A percentile compares a stretch with the other conserved stretches of the same genome.
These are phyloP conservation scores for Diaporthe sp. DNA, from an alignment of 2,329 filamentous ascomycete genomes.

Conservation along the genomic window DNA sequence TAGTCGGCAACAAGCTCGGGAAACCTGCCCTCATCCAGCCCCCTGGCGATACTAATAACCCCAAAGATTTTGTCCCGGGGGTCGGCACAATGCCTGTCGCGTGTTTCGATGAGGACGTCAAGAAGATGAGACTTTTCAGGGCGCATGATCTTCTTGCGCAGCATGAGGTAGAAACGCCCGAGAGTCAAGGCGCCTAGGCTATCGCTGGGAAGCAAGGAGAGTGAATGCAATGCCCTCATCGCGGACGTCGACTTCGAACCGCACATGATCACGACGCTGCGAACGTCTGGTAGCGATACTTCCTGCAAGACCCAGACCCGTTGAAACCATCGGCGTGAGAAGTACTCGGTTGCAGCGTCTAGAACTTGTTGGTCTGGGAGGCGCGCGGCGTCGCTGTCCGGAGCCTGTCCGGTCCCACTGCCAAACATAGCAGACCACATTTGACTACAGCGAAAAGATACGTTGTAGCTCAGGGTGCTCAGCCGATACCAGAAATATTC, in stretches of 20 bases:
- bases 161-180: neutral
- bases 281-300: neutral
- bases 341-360: neutral
- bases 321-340: neutral
- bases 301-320: neutral
- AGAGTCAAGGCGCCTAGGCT: neutral
- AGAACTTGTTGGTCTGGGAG: neutral
- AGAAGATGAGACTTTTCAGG: neutral
- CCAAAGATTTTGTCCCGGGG: slow-evolving; percentile 2
- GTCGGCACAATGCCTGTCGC: neutral
- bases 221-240: neutral
- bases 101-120: neutral
- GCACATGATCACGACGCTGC: neutral
- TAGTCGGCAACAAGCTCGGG: neutral
- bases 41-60: neutral
- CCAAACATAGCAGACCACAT: neutral
- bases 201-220: neutral
- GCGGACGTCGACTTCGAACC: neutral
- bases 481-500: neutral
- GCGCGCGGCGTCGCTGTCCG: neutral
- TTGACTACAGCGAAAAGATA: neutral
- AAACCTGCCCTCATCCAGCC: neutral
- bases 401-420: neutral
- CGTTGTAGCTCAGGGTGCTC: neutral
- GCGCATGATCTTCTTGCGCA: neutral